Evolutionary conservation across 495 filamentous ascomycete genomes (phyloP).

Genomic region (Bacidia rubella): DNA sequence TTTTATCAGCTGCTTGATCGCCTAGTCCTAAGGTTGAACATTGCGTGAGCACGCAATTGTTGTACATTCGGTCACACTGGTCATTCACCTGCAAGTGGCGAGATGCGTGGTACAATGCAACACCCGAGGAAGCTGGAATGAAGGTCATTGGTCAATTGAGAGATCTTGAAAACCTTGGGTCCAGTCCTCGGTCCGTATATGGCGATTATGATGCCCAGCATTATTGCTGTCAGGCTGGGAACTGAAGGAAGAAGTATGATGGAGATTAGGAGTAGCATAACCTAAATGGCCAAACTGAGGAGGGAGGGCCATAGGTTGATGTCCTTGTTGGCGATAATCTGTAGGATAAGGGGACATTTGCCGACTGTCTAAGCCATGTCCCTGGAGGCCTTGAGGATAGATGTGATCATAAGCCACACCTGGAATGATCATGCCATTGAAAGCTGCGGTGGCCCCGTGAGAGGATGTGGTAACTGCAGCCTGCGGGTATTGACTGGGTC

Average conservation of each 20-base stretch:
- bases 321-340: slow-evolving; percentile 13
- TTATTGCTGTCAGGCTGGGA: slow-evolving; percentile 13
- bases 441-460: background rate
- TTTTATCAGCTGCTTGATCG: too few species aligned
- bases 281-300: slow-evolving; percentile 8
- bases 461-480: slow-evolving; percentile 3
- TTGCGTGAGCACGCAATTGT: too few species aligned
- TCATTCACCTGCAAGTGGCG: too few species aligned
- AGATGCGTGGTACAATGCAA: too few species aligned
- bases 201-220: slow-evolving; percentile 24
- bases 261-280: slow-evolving; percentile 11
- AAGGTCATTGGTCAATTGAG: slow-evolving; percentile 33
- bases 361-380: slow-evolving; percentile 9
- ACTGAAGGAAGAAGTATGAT: slow-evolving; percentile 13
- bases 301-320: slow-evolving; percentile 11
- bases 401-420: slow-evolving; percentile 11
- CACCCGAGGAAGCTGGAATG: background rate
- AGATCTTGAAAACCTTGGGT: slow-evolving; percentile 34
- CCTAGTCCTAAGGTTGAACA: too few species aligned
- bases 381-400: slow-evolving; percentile 12
- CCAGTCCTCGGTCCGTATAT: slow-evolving; percentile 32
- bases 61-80: too few species aligned
- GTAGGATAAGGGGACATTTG: slow-evolving; percentile 17
- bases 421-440: slow-evolving; percentile 3
- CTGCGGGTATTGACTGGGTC: slow-evolving; percentile 22